Evolutionary conservation across 345 rosid species (phyloP).

Genomic region (Camelina laxa): DNA sequence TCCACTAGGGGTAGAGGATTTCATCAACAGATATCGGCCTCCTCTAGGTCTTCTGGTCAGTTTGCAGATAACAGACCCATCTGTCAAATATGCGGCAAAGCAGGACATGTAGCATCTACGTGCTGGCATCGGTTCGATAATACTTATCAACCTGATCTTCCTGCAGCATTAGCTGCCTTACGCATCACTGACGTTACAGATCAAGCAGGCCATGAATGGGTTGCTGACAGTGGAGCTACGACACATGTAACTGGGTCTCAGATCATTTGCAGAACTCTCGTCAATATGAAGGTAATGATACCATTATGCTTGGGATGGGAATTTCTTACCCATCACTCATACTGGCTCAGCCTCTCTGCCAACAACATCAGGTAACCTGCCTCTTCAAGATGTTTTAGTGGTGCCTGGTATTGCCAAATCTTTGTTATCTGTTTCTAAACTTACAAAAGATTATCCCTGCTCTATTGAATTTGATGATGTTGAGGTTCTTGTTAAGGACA

Average conservation of each 20-base stretch:
- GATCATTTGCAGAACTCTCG: fast-evolving
- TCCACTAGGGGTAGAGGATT: too few species aligned
- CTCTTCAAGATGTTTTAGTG: background rate
- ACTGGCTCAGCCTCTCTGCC: background rate
- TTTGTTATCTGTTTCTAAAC: background rate
- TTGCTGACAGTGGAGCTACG: background rate
- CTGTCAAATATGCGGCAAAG: too few species aligned
- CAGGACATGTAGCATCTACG: too few species aligned
- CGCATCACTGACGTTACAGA: too few species aligned
- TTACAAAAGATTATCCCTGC: background rate
- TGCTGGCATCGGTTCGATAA: too few species aligned
- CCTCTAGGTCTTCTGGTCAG: too few species aligned
- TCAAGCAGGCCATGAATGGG: background rate
- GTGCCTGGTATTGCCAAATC: background rate
- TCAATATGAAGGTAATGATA: background rate
- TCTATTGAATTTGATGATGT: background rate
- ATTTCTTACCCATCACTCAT: background rate
- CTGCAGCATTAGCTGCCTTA: too few species aligned
- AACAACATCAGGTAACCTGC: background rate
- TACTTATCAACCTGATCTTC: too few species aligned
- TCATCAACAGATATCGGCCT: too few species aligned
- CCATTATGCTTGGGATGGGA: background rate
- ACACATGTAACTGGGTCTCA: background rate
- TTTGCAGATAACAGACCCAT: too few species aligned
- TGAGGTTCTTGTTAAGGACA: background rate